phyloP scores from a whole-genome alignment of 139 green algal genomes.

The Tetraselmis chui region DNA sequence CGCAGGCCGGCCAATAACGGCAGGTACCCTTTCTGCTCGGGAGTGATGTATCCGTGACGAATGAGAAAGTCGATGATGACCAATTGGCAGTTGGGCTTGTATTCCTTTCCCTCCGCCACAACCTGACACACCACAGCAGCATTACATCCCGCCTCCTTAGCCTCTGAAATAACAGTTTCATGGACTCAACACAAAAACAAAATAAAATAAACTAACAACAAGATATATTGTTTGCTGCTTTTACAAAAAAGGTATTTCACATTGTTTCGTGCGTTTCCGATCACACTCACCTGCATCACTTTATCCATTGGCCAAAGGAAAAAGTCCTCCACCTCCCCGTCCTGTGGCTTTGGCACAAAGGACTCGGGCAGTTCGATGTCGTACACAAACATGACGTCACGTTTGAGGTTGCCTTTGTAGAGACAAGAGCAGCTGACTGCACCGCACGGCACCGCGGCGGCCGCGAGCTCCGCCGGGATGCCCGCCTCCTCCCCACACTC shows the following conservation, averaged over 20 bases:
- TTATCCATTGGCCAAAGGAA: conserved; percentile 49
- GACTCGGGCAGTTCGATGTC: conserved; percentile 81
- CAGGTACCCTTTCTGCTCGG: conserved; percentile 62
- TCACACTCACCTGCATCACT: conserved; percentile 50
- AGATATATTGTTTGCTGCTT: no score
- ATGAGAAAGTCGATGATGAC: conserved; percentile 93
- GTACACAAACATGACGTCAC: conserved; percentile 86
- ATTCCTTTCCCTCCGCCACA: conserved; percentile 54
- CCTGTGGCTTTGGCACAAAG: conserved; percentile 70
- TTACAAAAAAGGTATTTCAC: no score
- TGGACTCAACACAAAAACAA: no score
- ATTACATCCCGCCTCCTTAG: no score
- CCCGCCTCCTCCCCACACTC: conserved; percentile 91
- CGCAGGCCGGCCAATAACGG: conserved; percentile 48
- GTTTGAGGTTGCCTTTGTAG: conserved; percentile 54
- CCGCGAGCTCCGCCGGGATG: conserved; percentile 65
- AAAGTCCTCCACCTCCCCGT: conserved; percentile 82
- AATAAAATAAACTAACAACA: no score
- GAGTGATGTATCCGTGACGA: conserved; percentile 43
- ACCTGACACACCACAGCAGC: no score
- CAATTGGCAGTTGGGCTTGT: conserved; percentile 90
- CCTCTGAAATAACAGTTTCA: no score
- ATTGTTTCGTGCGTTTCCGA: background rate
- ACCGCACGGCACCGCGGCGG: conserved; percentile 33
- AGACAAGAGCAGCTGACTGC: conserved; percentile 52